Evolutionary conservation across 768 basidiomycete species (phyloP).

Genomic region (Podaxis pistillaris): DNA sequence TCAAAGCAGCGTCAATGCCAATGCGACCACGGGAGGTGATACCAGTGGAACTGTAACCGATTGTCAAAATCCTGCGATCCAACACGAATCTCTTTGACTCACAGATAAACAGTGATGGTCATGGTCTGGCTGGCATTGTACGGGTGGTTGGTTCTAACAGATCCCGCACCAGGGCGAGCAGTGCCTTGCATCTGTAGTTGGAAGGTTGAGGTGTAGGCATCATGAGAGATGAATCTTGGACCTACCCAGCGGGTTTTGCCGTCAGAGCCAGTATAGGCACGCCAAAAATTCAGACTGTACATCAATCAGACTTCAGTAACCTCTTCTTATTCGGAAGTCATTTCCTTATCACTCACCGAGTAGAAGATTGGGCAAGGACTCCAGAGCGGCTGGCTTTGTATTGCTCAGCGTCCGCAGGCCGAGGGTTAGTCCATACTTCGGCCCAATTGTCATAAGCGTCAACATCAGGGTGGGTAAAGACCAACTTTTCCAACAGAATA

Average conservation of each 20-base stretch:
- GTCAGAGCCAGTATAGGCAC: slow-evolving; percentile 46
- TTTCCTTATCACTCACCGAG: slow-evolving; percentile 33
- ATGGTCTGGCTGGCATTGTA: slow-evolving; percentile 57
- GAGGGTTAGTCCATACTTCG: slow-evolving; percentile 51
- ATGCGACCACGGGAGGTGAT: slow-evolving; percentile 62
- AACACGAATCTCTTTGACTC: slow-evolving; percentile 16
- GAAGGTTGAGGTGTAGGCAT: neutral
- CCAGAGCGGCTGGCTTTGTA: slow-evolving; percentile 52
- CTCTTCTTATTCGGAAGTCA: neutral
- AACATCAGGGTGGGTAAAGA: slow-evolving; percentile 62
- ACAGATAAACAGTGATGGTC: slow-evolving; percentile 64
- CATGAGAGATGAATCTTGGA: neutral
- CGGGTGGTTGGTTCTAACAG: slow-evolving; percentile 44
- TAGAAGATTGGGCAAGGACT: slow-evolving; percentile 55
- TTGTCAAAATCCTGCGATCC: neutral
- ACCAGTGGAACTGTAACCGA: slow-evolving; percentile 46
- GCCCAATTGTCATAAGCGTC: slow-evolving; percentile 69
- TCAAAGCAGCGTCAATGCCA: slow-evolving; percentile 53
- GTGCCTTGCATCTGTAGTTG: slow-evolving; percentile 56
- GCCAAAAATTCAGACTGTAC: slow-evolving; percentile 52
- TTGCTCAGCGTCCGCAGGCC: slow-evolving; percentile 53
- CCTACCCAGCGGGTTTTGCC: slow-evolving; percentile 48
- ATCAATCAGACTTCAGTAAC: no score
- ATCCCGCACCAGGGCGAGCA: slow-evolving; percentile 59
- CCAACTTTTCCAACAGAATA: slow-evolving; percentile 37